Evolutionary conservation across 1,284 basidiomycete genomes (phyloP), one percentile per base, ranked within the genome.

Genomic region (Exobasidium rhododendri): DNA sequence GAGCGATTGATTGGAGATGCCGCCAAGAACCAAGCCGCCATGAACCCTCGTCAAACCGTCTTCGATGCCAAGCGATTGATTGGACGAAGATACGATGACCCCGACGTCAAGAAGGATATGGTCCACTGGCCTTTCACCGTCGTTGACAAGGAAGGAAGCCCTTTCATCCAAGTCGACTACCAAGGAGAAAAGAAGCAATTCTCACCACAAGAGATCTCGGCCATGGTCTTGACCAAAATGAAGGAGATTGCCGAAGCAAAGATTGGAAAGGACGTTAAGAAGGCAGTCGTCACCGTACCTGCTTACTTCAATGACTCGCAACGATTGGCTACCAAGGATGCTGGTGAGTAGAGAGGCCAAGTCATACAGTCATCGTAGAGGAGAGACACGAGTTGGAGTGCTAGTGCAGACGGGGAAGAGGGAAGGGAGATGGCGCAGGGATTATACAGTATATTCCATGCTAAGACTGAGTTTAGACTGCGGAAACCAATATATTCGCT

Each of bases 141-240:
- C 74, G 75, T 85, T 68, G 85, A 86, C 83, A 83, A 82, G 80
- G 84, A 83, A 68, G 85, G 85, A 67, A 83, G 83, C 59, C 85
- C 85, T 63, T 83, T 83, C 81, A 83, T 85, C 72, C 65, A 75
- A 65, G 85, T 86, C 73, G 82, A 84, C 68, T 86, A 86, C 83
- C 83, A 84, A 69, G 81, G 81, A 68, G 85, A 86, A 82, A 82
- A 79, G 70, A 86, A 86, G 83, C 81, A 82, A 65, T 86, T 86
- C 82, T 83, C 83, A 59, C 85, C 85, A 63, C 83, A 85, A 81
- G 85, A 86, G 80, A 94, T 98, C 81, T 97, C 94, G 20, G 89
- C 94, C 71, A 97, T 98, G 94, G 94, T 98, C 74, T 88, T 98
- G 75, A 86, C 85, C 77, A 98, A 97, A 85, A 97, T 98, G 92